Conservation (phyloP, 306 rosid genomes). For the Benincasa hispida region DNA sequence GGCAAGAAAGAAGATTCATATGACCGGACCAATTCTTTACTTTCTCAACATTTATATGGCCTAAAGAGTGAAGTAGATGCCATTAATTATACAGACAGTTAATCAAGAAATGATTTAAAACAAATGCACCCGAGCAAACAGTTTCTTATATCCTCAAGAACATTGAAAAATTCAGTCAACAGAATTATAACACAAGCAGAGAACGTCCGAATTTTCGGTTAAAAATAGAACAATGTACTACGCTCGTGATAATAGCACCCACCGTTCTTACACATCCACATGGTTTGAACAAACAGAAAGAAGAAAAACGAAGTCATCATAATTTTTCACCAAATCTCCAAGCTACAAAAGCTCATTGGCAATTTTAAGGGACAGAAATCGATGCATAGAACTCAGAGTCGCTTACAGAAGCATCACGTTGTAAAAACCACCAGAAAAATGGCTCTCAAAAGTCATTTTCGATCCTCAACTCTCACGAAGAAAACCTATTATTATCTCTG, state of each 20-base stretch:
- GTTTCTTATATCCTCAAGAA: background rate
- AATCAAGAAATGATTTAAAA: background rate
- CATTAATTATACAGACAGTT: background rate
- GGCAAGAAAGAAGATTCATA: background rate
- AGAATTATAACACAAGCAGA: background rate
- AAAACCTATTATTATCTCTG: background rate
- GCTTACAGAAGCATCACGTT: background rate
- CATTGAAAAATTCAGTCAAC: background rate
- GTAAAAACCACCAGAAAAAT: background rate
- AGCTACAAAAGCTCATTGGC: background rate
- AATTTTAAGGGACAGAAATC: background rate
- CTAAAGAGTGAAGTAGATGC: background rate
- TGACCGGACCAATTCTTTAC: background rate
- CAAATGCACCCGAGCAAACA: background rate
- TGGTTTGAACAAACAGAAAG: background rate
- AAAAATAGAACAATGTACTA: background rate
- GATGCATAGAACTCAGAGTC: background rate
- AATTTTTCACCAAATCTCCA: background rate
- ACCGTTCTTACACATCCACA: background rate
- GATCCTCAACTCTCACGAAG: background rate
- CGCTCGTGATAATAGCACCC: background rate
- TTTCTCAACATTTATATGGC: background rate
- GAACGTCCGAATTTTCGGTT: background rate
- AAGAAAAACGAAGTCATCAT: background rate
- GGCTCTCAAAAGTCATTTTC: background rate